Evolutionary conservation across 768 basidiomycete species (phyloP).

Genomic region (Boletus huronensis): DNA sequence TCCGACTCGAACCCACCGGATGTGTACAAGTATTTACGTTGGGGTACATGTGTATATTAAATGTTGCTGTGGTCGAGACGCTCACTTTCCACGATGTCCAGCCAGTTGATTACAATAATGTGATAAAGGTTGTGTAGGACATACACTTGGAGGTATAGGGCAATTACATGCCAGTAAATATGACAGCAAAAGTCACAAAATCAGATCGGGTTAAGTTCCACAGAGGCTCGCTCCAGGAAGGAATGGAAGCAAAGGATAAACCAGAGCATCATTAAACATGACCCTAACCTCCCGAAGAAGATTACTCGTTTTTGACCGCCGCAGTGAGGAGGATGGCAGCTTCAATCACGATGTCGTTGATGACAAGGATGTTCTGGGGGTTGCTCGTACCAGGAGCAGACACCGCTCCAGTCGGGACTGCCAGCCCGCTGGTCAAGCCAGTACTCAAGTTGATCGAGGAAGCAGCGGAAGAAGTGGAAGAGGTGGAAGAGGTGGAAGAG

Average conservation of each 20-base stretch:
- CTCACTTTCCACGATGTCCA: neutral
- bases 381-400: constrained; percentile 30
- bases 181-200: neutral
- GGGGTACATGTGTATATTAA: neutral
- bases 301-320: neutral
- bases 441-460: constrained; percentile 19
- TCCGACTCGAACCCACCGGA: neutral
- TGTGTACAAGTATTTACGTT: neutral
- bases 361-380: constrained; percentile 33
- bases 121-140: constrained; percentile 2
- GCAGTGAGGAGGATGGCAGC: constrained; percentile 23
- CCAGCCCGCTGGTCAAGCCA: constrained; percentile 25
- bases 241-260: neutral
- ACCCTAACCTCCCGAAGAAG: neutral
- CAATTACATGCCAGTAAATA: constrained; percentile 14
- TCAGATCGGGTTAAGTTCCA: neutral
- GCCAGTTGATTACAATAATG: neutral
- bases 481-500: constrained; percentile 14
- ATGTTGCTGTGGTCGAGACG: neutral
- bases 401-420: constrained; percentile 22
- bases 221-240: constrained; percentile 7
- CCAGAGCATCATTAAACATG: neutral
- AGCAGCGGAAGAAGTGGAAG: constrained; percentile 19
- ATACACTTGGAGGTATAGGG: constrained; percentile 20
- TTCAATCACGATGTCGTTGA: constrained; percentile 37